Conservation (phyloP, 768 basidiomycete species). For the Fibroporia radiculosa region DNA sequence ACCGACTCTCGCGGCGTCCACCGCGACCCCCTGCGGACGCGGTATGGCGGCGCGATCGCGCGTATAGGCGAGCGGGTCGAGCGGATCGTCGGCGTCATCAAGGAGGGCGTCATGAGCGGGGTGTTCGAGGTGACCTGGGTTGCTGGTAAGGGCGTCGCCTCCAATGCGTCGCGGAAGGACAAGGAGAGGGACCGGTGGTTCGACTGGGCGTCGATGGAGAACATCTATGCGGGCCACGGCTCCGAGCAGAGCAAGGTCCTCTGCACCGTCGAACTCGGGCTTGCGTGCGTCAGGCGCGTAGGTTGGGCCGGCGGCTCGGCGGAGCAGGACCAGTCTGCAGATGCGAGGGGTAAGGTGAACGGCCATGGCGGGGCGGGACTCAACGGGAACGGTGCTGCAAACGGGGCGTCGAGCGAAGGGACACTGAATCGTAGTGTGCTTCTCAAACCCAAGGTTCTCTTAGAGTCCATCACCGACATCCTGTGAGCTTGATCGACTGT, state of each 20-base stretch:
- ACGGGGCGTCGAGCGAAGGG: neutral
- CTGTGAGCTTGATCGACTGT: no score
- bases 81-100: conserved; percentile 19
- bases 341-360: conserved; percentile 1
- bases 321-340: neutral
- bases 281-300: conserved; percentile 15
- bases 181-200: conserved; percentile 13
- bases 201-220: conserved; percentile 21
- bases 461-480: conserved; percentile 19
- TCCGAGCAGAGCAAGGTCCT: conserved; percentile 17
- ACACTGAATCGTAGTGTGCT: conserved; percentile 15
- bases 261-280: conserved; percentile 24
- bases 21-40: conserved; percentile 22
- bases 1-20: conserved; percentile 21
- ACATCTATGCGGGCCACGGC: conserved; percentile 17
- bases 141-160: neutral
- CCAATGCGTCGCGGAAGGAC: conserved; percentile 3
- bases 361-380: neutral
- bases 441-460: conserved; percentile 22
- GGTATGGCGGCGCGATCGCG: conserved; percentile 22
- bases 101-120: conserved; percentile 26
- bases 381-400: conserved; percentile 1
- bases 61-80: conserved; percentile 23
- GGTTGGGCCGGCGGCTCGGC: conserved; percentile 4
- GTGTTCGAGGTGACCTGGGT: conserved; percentile 25